Evolutionary conservation across 108 stramenopile genomes (phyloP).

Genomic region (Skeletonema costatum): DNA sequence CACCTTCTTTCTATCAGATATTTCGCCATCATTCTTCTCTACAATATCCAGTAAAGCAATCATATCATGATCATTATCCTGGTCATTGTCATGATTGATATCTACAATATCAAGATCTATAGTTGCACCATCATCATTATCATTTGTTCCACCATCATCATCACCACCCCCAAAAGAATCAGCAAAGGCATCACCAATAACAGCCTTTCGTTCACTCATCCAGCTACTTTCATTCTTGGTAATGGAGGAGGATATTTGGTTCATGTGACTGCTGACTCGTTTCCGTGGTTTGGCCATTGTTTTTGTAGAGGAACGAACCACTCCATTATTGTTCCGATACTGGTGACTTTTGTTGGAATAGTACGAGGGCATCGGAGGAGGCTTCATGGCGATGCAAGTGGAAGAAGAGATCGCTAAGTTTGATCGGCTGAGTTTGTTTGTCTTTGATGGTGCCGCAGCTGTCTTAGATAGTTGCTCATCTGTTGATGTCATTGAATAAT

Average conservation of each 20-base stretch:
- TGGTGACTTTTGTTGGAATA: background rate
- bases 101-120: background rate
- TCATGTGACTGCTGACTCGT: background rate
- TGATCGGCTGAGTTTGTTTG: background rate
- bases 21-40: background rate
- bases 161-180: background rate
- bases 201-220: background rate
- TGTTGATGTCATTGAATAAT: background rate
- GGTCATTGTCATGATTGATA: background rate
- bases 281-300: background rate
- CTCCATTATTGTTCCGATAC: background rate
- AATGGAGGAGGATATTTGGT: background rate
- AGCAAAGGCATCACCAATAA: slow-evolving; percentile 1
- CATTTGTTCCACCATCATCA: background rate
- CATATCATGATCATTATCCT: background rate
- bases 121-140: background rate
- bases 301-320: background rate
- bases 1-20: background rate
- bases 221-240: background rate
- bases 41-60: background rate
- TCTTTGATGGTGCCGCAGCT: background rate
- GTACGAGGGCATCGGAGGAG: background rate
- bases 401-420: background rate
- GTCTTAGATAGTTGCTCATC: background rate
- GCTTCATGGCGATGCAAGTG: background rate